phyloP scores from a whole-genome alignment of 768 basidiomycete species.

The Fomitopsis serialis region DNA sequence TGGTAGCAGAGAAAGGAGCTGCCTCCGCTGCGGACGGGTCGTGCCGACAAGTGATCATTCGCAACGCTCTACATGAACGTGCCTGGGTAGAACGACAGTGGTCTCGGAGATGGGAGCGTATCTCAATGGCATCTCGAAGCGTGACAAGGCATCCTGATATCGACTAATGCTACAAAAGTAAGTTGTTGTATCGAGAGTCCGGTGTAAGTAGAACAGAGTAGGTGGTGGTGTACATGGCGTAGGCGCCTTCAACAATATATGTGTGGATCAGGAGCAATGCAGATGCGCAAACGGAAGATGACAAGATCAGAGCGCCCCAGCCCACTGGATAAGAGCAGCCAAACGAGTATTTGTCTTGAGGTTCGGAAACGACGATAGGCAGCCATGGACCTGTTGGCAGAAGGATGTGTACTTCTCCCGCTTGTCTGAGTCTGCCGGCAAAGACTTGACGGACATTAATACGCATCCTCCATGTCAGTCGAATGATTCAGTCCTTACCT shows the following conservation, averaged over 20 bases:
- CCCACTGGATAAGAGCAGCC: background rate
- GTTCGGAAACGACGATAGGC: constrained; percentile 5
- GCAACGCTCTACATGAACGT: constrained; percentile 33
- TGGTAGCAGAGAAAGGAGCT: constrained; percentile 21
- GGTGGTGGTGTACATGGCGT: background rate
- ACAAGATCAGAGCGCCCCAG: background rate
- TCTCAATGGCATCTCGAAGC: constrained; percentile 1
- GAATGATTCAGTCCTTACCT: constrained; percentile 25
- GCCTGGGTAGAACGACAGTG: constrained; percentile 29
- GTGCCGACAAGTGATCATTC: constrained; percentile 21
- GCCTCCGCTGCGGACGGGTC: constrained; percentile 17
- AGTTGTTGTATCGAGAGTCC: background rate
- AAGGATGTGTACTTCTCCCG: constrained; percentile 5
- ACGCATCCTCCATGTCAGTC: background rate
- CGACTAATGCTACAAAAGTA: background rate
- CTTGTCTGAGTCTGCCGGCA: background rate
- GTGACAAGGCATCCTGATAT: background rate
- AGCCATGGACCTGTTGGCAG: constrained; percentile 6
- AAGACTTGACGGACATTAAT: background rate
- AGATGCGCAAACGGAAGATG: background rate
- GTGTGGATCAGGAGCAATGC: background rate
- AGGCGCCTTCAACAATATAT: background rate
- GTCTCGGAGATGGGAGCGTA: constrained; percentile 21
- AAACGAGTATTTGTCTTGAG: background rate
- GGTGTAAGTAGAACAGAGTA: background rate